Base-by-base conservation (phyloP, 257 asterid genomes). In the Solanum boliviense region DNA sequence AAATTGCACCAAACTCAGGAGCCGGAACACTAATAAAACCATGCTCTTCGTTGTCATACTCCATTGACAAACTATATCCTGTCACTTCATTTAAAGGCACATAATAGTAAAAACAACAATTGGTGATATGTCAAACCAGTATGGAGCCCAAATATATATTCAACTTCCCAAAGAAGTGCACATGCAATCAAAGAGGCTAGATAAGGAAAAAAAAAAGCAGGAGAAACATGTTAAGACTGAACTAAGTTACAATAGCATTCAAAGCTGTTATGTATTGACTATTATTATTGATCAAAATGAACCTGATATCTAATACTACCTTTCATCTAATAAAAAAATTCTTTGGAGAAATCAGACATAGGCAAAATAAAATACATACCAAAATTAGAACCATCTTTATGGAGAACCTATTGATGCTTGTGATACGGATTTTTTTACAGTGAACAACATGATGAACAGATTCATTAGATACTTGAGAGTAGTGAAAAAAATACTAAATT, bases 1-100 rank as follows among this genome's bases (percentile, higher is more conserved):
- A 95, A 89, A 96, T 95, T 68, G 99, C 99, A 89, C 99, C 99
- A 86, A 85, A 94, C 89, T 94, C 95, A 68, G 97, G 99, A 58
- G 89, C 79, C n/a, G 86, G 86, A 82, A 84, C 88, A 88, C 96
- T 95, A 87, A 86, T 81, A 93, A 84, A 91, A 75, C 85, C 89
- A 83, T 86, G 89, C 68, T 90, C 92, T 56, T 91, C 92, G 29
- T 89, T 91, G 5, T 73, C 86, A 8, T 84, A 88, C 90, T 91
- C 95, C 98, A 95, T 95, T 38, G 86, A 52, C 48, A 87, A 81
- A 65, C 88, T 86, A 52, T 76, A 86, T 48, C 44, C 88, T 86
- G 85, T 79, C 88, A 86, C 46, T 38, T 44, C 70, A 73, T 34
- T 86, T 27, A 86, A 73, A 86, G 68, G 35, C 60, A 48, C 74